phyloP scores from a whole-genome alignment of 164 flowering plant genomes.

The Magnolia officinalis region DNA sequence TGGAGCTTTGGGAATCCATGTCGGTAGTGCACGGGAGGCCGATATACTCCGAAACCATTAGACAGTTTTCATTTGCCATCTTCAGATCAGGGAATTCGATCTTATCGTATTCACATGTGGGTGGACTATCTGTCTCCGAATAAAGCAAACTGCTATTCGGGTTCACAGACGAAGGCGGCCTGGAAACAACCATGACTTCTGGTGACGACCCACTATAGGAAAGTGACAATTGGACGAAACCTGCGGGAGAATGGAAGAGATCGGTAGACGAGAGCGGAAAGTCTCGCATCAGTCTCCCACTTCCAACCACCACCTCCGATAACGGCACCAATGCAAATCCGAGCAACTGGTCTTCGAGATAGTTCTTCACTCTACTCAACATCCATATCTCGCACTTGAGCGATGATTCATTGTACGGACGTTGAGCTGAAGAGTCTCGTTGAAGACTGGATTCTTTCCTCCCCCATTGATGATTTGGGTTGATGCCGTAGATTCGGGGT shows the following conservation, averaged over 20 bases:
- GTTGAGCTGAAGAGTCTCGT: conserved; percentile 53
- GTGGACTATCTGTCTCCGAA: conserved; percentile 31
- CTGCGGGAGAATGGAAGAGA: conserved; percentile 95
- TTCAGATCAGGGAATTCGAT: conserved; percentile 93
- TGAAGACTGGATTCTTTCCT: conserved; percentile 83
- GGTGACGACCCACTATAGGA: conserved; percentile 61
- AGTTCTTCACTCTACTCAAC: conserved; percentile 87
- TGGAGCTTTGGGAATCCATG: conserved; percentile 52
- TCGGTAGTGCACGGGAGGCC: conserved; percentile 33
- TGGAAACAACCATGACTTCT: conserved; percentile 61
- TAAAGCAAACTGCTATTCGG: conserved; percentile 26
- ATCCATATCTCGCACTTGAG: conserved; percentile 96
- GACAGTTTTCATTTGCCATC: conserved; percentile 63
- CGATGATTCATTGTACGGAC: conserved; percentile 54
- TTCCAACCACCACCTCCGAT: conserved; percentile 50
- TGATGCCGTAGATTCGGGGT: conserved; percentile 65
- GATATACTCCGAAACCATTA: conserved; percentile 85
- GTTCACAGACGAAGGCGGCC: conserved; percentile 18
- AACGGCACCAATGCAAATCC: conserved; percentile 88
- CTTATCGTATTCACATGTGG: conserved; percentile 45
- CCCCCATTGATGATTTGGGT: conserved; percentile 86
- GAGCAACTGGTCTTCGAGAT: conserved; percentile 85
- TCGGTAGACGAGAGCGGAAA: conserved; percentile 93
- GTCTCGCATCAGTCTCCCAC: conserved; percentile 69
- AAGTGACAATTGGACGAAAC: conserved; percentile 73